Evolutionary conservation across 805 yeast genomes (phyloP), one percentile per base, ranked within the genome.

Genomic region (Saturnispora dispora): DNA sequence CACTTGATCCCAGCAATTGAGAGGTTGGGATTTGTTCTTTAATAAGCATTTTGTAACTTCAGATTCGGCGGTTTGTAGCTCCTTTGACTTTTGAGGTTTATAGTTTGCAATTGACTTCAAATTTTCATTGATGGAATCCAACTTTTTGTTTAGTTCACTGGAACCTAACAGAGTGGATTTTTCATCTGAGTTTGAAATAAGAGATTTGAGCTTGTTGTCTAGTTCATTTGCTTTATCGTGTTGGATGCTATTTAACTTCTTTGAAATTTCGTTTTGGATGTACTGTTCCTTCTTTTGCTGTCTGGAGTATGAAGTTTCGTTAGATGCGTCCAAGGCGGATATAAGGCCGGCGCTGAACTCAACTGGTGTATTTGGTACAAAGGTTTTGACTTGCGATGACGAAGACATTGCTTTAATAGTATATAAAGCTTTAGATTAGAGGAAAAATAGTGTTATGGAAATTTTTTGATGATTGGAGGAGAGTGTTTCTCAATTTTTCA

Each of bases 261-360:
- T 74, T 45, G 77, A 68, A 36, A 85, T 85, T 62, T 83, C 73
- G 51, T 81, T 79, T 63, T 85, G 83, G 51, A 86, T 74, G 57
- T 77, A 81, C 60, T 77, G 78, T 50, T 82, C 85, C 20, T 83
- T 78, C 60, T 78, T 75, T 63, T 85, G 89, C 42, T 81, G 76
- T 62, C 90, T 79, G 7, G 88, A 28, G 18, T 45, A 27, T 15
- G 58, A 33, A 10, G 57, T 45, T 5, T 52, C 53, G 66, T 88
- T 93, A 59, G 96, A 89, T 65, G 98, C 97, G 58, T 90, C 95
- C 65, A 91, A 88, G 69, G 77, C 75, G 51, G 95, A 97, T 23
- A 79, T 90, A 58, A 76, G 76, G 56, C 85, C 89, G 20, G 98
- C 96, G 47, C 98, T 89, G 20, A 52, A 52, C 23, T 54, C 52